These are phyloP conservation scores for Microsporum ferrugineum DNA, from an alignment of 2,329 filamentous ascomycete species.

Conservation along the genomic window DNA sequence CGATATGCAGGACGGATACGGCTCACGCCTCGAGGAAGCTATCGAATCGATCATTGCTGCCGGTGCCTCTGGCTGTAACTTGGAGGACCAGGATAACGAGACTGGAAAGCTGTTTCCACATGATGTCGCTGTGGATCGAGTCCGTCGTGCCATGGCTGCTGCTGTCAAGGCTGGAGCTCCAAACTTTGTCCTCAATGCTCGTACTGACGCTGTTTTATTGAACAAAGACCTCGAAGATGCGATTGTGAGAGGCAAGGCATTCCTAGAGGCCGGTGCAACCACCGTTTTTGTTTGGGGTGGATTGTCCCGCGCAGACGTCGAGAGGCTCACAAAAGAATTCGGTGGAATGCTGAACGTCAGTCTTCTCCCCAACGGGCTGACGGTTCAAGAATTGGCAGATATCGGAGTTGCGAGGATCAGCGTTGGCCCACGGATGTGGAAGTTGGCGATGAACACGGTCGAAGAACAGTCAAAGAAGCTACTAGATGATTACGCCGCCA, in stretches of 20 bases:
- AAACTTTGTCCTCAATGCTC: conserved; percentile 48
- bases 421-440: conserved; percentile 41
- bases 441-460: conserved; percentile 26
- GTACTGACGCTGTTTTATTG: conserved; percentile 43
- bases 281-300: conserved; percentile 53
- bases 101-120: conserved; percentile 29
- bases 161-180: conserved; percentile 37
- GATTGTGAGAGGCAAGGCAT: conserved; percentile 45
- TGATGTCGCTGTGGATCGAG: conserved; percentile 39
- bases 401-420: conserved; percentile 47
- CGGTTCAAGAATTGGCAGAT: conserved; percentile 34
- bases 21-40: conserved; percentile 35
- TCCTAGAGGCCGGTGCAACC: conserved; percentile 46
- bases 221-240: conserved; percentile 38
- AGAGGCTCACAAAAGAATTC: conserved; percentile 38
- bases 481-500: conserved; percentile 12
- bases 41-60: conserved; percentile 38
- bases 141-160: conserved; percentile 26
- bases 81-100: conserved; percentile 43
- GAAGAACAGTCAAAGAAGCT: conserved; percentile 12
- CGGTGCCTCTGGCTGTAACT: conserved; percentile 48
- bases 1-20: conserved; percentile 53
- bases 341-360: conserved; percentile 42
- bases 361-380: conserved; percentile 32
- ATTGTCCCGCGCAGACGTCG: conserved; percentile 38